A percentile compares a stretch with the other conserved stretches of the same genome.
These are phyloP conservation scores for Knoxdaviesia capensis DNA, from an alignment of 2,329 filamentous ascomycete species.

Conservation along the genomic window DNA sequence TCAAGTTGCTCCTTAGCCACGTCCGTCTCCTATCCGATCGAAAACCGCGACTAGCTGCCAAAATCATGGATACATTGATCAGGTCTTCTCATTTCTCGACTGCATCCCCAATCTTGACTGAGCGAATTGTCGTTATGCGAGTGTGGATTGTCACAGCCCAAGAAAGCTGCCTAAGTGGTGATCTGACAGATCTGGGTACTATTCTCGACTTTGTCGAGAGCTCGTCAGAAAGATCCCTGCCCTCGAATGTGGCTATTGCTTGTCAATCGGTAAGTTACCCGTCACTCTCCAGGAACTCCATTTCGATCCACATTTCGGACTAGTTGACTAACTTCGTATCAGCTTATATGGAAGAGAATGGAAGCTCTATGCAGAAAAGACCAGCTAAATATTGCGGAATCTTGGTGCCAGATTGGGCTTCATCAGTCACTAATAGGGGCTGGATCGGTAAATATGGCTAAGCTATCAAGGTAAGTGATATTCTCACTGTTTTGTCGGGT, in stretches of 20 bases:
- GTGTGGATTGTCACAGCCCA: slow-evolving; percentile 37
- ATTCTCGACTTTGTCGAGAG: slow-evolving; percentile 17
- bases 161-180: slow-evolving; percentile 12
- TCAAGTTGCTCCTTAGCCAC: slow-evolving; percentile 47
- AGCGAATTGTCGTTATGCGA: slow-evolving; percentile 46
- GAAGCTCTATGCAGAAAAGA: slow-evolving; percentile 34
- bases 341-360: slow-evolving; percentile 60
- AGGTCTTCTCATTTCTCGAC: slow-evolving; percentile 28
- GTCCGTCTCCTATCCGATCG: slow-evolving; percentile 42
- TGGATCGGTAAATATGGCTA: slow-evolving; percentile 45
- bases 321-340: too few species aligned
- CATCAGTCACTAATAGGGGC: slow-evolving; percentile 46
- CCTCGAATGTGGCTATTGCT: slow-evolving; percentile 41
- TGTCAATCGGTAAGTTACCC: slow-evolving; percentile 37
- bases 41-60: slow-evolving; percentile 24
- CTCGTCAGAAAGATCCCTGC: slow-evolving; percentile 25
- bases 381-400: slow-evolving; percentile 32
- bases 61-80: slow-evolving; percentile 44
- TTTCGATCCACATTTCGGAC: too few species aligned
- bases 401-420: slow-evolving; percentile 53
- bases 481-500: background rate
- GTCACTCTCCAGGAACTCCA: too few species aligned
- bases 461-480: slow-evolving; percentile 37
- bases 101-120: slow-evolving; percentile 38
- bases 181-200: slow-evolving; percentile 2